These are phyloP conservation scores for Aspergillus coremiiformis DNA, from an alignment of 495 filamentous ascomycete genomes.

Conservation along the genomic window DNA sequence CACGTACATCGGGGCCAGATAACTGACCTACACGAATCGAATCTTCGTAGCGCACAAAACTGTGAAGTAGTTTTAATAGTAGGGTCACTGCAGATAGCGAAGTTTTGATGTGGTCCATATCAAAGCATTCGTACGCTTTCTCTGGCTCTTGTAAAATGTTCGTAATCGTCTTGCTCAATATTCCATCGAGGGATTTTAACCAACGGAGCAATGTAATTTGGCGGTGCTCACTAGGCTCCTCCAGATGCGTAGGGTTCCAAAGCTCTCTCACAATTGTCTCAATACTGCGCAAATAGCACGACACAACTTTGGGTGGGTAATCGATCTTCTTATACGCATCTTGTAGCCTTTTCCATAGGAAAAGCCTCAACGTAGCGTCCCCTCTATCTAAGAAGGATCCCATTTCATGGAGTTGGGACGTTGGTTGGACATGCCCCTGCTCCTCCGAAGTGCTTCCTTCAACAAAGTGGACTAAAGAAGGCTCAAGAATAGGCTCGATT, in stretches of 20 bases:
- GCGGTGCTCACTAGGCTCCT: conserved; percentile 53
- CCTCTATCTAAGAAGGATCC: conserved; percentile 74
- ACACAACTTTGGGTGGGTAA: conserved; percentile 78
- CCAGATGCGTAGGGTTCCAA: conserved; percentile 52
- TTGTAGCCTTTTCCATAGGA: conserved; percentile 80
- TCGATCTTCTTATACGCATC: conserved; percentile 79
- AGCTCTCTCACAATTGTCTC: conserved; percentile 73
- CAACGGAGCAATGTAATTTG: conserved; percentile 61
- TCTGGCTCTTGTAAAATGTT: conserved; percentile 55
- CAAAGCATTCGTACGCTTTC: conserved; percentile 74
- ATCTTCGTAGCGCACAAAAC: conserved; percentile 74
- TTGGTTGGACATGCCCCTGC: conserved; percentile 11
- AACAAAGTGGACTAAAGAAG: conserved; percentile 46
- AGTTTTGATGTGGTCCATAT: conserved; percentile 63
- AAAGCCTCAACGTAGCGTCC: conserved; percentile 70
- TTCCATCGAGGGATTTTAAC: conserved; percentile 68
- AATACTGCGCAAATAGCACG: conserved; percentile 76
- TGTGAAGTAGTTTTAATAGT: conserved; percentile 64
- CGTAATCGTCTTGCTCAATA: conserved; percentile 58
- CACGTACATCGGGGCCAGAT: conserved; percentile 33
- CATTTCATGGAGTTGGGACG: conserved; percentile 56
- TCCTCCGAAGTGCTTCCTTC: conserved; percentile 13
- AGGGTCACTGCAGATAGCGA: conserved; percentile 62
- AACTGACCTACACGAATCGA: conserved; percentile 66
- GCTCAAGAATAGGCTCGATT: conserved; percentile 85